A percentile compares a stretch with the other conserved stretches of the same genome.
Evolutionary conservation across 2,329 filamentous ascomycete species (phyloP).

Genomic region (Monilinia fructicola): DNA sequence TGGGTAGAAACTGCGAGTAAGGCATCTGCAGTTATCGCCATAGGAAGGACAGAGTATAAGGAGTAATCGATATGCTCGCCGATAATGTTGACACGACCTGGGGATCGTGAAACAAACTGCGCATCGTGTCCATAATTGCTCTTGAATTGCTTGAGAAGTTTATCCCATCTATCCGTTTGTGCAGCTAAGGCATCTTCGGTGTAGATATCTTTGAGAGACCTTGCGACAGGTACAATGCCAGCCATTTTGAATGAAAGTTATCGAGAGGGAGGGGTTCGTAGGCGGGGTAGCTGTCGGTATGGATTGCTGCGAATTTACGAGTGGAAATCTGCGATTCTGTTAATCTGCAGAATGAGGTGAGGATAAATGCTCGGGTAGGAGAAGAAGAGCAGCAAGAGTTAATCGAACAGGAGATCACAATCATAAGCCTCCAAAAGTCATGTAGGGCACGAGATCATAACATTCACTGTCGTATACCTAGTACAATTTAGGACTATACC

Average conservation of each 20-base stretch:
- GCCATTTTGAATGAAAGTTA: conserved; percentile 47
- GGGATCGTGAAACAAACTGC: conserved; percentile 83
- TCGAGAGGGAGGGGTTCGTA: conserved; percentile 5
- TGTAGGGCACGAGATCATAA: conserved; percentile 16
- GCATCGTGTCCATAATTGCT: conserved; percentile 67
- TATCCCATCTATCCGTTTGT: conserved; percentile 74
- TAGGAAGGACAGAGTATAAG: conserved; percentile 91
- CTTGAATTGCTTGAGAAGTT: conserved; percentile 69
- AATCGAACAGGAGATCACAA: not conserved
- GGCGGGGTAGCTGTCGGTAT: conserved; percentile 26
- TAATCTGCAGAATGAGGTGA: not conserved
- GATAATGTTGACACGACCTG: conserved; percentile 95
- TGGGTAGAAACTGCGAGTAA: conserved; percentile 73
- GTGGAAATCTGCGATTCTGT: not conserved
- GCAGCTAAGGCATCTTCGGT: conserved; percentile 65
- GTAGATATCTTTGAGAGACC: conserved; percentile 79
- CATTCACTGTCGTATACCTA: conserved; percentile 6
- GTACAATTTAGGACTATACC: conserved; percentile 12
- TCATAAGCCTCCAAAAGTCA: not conserved
- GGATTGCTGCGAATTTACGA: not conserved
- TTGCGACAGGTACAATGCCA: conserved; percentile 68
- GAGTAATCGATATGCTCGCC: conserved; percentile 99
- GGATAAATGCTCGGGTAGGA: not conserved
- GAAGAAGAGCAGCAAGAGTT: not conserved
- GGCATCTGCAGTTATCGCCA: conserved; percentile 90